These are phyloP conservation scores for Pseudocercospora musae DNA, from an alignment of 2,329 filamentous ascomycete species.

Conservation along the genomic window DNA sequence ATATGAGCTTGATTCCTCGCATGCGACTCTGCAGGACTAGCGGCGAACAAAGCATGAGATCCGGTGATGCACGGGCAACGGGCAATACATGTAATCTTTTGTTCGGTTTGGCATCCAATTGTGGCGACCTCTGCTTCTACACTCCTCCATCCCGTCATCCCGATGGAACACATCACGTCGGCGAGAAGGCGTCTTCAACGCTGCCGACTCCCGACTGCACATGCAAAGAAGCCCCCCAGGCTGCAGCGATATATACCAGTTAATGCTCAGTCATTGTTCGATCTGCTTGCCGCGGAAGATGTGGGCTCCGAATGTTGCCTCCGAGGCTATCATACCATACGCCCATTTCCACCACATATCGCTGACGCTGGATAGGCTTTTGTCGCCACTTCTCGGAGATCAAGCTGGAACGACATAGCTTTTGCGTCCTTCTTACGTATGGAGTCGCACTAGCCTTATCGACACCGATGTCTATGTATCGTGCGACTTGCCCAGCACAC, in stretches of 20 bases:
- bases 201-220: neutral
- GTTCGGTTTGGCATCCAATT: neutral
- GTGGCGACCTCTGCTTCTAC: neutral
- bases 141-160: neutral
- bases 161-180: neutral
- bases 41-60: neutral
- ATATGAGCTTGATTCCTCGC: constrained; percentile 3
- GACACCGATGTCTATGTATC: neutral
- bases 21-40: neutral
- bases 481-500: neutral
- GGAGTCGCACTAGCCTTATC: neutral
- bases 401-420: neutral
- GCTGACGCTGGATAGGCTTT: neutral
- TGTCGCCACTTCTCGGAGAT: neutral
- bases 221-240: neutral
- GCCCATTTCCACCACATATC: neutral
- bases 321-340: neutral
- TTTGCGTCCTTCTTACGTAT: neutral
- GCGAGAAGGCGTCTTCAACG: neutral
- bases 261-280: neutral
- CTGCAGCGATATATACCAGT: neutral
- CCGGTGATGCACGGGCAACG: neutral
- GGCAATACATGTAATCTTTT: too few relatives aligned
- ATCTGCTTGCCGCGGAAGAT: neutral
- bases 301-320: neutral